Percentiles rank a stretch among this genome's conserved stretches.
Conservation (phyloP, 148 eudicot species). For the Vaccinium vitisidaea region DNA sequence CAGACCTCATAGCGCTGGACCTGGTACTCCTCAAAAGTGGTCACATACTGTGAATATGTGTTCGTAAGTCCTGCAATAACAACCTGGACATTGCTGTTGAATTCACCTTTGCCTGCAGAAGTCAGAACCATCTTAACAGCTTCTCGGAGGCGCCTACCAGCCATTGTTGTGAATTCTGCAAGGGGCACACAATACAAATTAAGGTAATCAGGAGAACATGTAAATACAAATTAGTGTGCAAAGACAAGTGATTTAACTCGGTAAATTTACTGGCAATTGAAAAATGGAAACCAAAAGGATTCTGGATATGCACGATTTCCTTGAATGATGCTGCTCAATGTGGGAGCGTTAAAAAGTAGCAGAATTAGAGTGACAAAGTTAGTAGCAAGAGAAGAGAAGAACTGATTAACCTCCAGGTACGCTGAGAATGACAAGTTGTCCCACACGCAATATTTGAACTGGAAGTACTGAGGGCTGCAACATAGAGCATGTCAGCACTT, state of each 20-base stretch:
- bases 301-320: not conserved
- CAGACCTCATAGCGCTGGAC: conserved; percentile 95
- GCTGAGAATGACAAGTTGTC: conserved; percentile 85
- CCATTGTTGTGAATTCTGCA: conserved; percentile 93
- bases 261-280: not conserved
- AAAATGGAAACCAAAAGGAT: not conserved
- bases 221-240: not conserved
- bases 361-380: not conserved
- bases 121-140: conserved; percentile 67
- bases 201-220: not conserved
- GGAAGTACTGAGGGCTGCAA: conserved; percentile 96
- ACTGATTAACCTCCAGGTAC: conserved; percentile 83
- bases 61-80: conserved; percentile 94
- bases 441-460: conserved; percentile 80
- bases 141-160: conserved; percentile 96
- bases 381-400: conserved; percentile 13
- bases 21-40: conserved; percentile 90
- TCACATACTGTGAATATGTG: conserved; percentile 87
- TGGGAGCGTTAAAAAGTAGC: not conserved
- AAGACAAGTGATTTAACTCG: conserved; percentile 1
- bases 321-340: conserved; percentile 2
- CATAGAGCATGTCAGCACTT: not conserved
- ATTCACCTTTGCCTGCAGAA: conserved; percentile 43
- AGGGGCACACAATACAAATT: not conserved
- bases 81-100: conserved; percentile 54